Conservation (phyloP, 1,139 yeast species). For the Zygotorulaspora mrakii region DNA sequence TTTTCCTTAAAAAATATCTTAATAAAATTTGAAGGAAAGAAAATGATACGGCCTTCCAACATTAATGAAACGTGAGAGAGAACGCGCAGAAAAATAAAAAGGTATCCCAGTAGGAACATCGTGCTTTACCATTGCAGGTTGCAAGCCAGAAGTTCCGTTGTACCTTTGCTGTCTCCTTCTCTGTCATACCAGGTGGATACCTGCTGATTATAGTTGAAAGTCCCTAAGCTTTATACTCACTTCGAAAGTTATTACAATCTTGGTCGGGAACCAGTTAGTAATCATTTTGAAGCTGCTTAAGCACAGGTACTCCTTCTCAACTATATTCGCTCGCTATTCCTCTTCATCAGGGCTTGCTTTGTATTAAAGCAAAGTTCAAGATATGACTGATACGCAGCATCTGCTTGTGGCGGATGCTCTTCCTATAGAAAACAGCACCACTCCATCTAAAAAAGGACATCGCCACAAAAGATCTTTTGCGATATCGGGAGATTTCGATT, state of each 20-base stretch:
- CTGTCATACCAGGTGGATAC: neutral
- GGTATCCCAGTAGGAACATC: too few relatives aligned
- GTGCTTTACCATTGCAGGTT: slow-evolving; percentile 1
- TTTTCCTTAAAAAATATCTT: slow-evolving; percentile 1
- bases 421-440: slow-evolving; percentile 7
- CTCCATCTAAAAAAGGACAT: slow-evolving; percentile 45
- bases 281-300: neutral
- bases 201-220: neutral
- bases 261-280: neutral
- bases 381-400: slow-evolving; percentile 16
- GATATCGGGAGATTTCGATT: slow-evolving; percentile 68
- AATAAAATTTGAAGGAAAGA: neutral
- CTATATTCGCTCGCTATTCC: slow-evolving; percentile 14
- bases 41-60: neutral
- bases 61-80: neutral
- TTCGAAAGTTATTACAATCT: neutral
- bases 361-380: neutral
- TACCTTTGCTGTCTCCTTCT: neutral
- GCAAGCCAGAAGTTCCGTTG: neutral
- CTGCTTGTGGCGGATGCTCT: slow-evolving; percentile 10
- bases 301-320: slow-evolving; percentile 6
- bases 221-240: neutral
- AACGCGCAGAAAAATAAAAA: too few relatives aligned
- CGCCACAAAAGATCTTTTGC: slow-evolving; percentile 70
- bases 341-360: neutral